Percentiles rank a stretch among this genome's conserved stretches.
phyloP scores from a whole-genome alignment of 148 eudicot genomes.

The Pharnaceum exiguum region DNA sequence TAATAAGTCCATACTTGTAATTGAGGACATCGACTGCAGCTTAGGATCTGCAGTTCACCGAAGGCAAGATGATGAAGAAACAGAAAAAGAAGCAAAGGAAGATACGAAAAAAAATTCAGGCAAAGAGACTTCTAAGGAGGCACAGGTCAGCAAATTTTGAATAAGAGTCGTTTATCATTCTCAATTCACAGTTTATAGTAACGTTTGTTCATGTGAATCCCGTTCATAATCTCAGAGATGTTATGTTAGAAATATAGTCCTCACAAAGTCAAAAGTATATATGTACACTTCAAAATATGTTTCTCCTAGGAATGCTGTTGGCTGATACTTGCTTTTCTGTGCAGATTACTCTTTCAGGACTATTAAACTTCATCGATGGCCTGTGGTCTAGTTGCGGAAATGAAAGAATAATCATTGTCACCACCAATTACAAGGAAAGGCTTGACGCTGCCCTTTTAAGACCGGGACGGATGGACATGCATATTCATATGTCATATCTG shows the following conservation, averaged over 20 bases:
- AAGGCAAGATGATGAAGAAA: neutral
- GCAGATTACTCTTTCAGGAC: constrained; percentile 39
- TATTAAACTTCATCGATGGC: constrained; percentile 46
- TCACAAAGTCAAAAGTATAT: no score
- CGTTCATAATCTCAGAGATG: no score
- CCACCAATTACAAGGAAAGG: constrained; percentile 43
- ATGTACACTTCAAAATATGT: neutral
- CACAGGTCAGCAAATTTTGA: neutral
- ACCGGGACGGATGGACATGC: constrained; percentile 53
- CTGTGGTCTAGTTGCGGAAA: constrained; percentile 50
- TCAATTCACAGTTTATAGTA: no score
- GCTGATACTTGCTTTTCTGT: neutral
- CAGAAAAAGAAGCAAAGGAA: neutral
- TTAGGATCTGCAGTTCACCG: constrained; percentile 15
- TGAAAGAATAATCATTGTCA: constrained; percentile 44
- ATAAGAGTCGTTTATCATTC: neutral
- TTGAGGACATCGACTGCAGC: constrained; percentile 40
- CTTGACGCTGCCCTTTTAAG: constrained; percentile 42
- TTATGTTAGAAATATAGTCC: no score
- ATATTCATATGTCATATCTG: constrained; percentile 50
- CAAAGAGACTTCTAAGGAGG: neutral
- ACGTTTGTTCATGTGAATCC: no score
- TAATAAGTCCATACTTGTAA: constrained; percentile 30
- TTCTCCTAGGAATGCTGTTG: neutral
- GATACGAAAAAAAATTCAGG: no score